Evolutionary conservation across 148 eudicot species (phyloP).

Genomic region (Fagopyrum homotropicum): DNA sequence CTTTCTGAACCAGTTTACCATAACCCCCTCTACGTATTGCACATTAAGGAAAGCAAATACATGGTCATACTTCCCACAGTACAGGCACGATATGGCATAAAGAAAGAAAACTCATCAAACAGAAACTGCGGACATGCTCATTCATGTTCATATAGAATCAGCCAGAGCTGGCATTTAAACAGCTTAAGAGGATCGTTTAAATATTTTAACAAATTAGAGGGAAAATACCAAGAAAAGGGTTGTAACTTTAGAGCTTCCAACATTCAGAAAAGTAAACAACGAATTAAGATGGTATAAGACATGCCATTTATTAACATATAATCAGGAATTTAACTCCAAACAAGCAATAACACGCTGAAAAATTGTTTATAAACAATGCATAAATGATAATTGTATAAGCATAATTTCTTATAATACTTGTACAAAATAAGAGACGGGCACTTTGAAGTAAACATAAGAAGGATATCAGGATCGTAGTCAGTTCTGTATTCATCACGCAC

Average conservation of each 20-base stretch:
- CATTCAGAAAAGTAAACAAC: not conserved
- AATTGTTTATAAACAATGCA: not conserved
- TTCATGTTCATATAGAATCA: not conserved
- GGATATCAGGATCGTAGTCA: constrained; percentile 99
- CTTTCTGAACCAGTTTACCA: constrained; percentile 89
- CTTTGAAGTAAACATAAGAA: constrained; percentile 18
- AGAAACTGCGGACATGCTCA: not conserved
- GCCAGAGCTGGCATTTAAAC: not conserved
- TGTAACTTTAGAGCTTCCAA: not conserved
- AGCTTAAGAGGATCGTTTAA: not conserved
- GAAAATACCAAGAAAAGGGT: not conserved
- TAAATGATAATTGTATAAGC: not conserved
- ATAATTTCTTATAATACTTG: not conserved
- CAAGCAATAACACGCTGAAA: not conserved
- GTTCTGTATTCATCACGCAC: constrained; percentile 99
- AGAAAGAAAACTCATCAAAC: not conserved
- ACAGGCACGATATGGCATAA: not conserved
- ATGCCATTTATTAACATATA: not conserved
- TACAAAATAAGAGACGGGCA: not conserved
- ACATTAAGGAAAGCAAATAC: constrained; percentile 43
- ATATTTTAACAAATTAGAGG: not conserved
- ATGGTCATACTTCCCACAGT: not conserved
- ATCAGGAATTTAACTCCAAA: not conserved
- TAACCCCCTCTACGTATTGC: constrained; percentile 94
- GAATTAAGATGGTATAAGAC: not conserved